Percentiles rank a stretch among this genome's conserved stretches.
Evolutionary conservation across 108 stramenopile genomes (phyloP).

Genomic region (Nannochloropsis granulata): DNA sequence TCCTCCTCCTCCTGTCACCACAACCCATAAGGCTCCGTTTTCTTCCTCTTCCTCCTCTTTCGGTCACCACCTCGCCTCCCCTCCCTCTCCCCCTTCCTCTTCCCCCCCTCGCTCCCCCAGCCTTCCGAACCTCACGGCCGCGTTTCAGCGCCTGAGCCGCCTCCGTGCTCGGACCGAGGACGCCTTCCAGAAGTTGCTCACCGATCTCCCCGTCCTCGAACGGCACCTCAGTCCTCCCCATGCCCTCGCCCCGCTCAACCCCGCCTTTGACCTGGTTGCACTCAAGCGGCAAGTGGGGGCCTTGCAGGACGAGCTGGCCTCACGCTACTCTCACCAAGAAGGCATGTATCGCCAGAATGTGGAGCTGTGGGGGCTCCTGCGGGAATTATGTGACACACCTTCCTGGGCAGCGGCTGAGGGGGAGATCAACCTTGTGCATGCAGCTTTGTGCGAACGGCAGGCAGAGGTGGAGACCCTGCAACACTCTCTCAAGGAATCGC

Average conservation of each 20-base stretch:
- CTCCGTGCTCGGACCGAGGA: not conserved
- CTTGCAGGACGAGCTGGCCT: not conserved
- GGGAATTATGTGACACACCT: not conserved
- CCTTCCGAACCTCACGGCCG: not conserved
- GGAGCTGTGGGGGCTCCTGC: not conserved
- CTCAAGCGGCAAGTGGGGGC: not conserved
- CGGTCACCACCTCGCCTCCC: not conserved
- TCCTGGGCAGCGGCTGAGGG: not conserved
- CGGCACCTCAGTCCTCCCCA: not conserved
- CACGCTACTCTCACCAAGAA: not conserved
- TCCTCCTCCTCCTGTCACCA: too few relatives aligned
- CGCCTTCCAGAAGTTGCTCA: not conserved
- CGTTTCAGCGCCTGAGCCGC: not conserved
- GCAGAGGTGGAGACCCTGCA: not conserved
- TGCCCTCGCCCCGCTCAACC: not conserved
- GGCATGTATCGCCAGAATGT: not conserved
- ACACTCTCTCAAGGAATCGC: not conserved
- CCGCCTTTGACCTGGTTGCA: not conserved
- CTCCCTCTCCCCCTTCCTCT: not conserved
- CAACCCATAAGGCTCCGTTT: too few relatives aligned
- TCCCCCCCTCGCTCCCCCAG: not conserved
- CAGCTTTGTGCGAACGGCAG: not conserved
- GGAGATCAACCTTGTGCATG: not conserved
- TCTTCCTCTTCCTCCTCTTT: not conserved
- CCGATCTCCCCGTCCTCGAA: not conserved